A percentile compares a stretch with the other conserved stretches of the same genome.
phyloP scores from a whole-genome alignment of 2,329 filamentous ascomycete genomes.

The Tricladium varicosporioides region DNA sequence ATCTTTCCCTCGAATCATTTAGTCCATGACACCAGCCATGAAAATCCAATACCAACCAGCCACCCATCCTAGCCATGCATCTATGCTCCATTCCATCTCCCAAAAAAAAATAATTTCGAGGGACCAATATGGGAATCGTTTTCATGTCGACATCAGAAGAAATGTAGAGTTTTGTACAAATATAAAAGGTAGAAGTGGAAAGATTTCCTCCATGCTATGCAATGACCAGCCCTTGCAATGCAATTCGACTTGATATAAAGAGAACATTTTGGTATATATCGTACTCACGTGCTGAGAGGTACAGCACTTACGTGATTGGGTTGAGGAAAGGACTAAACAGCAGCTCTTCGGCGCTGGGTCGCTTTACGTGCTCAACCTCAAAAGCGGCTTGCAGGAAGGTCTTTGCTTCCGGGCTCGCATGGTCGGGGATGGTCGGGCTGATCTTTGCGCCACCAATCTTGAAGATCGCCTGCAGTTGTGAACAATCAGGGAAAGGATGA shows the following conservation, averaged over 20 bases:
- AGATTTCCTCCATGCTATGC: conserved; percentile 20
- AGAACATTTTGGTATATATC: too few relatives aligned
- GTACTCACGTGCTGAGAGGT: background rate
- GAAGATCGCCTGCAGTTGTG: conserved; percentile 96
- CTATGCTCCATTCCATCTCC: background rate
- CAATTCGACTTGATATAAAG: conserved; percentile 4
- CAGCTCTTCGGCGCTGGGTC: conserved; percentile 89
- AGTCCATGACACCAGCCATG: too few relatives aligned
- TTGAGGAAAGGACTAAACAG: conserved; percentile 80
- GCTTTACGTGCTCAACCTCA: conserved; percentile 89
- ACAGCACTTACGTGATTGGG: conserved; percentile 54
- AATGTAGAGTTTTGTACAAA: conserved; percentile 11
- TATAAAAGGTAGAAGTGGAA: background rate
- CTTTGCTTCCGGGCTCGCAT: conserved; percentile 79
- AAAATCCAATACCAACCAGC: too few relatives aligned
- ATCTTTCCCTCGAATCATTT: too few relatives aligned
- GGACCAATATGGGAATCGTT: background rate
- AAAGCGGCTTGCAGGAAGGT: conserved; percentile 86
- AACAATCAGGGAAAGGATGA: conserved; percentile 95
- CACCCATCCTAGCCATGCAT: too few relatives aligned
- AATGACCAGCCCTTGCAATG: conserved; percentile 25
- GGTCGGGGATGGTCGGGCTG: conserved; percentile 82
- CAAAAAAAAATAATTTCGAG: too few relatives aligned
- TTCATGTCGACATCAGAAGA: conserved; percentile 15
- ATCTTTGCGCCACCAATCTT: conserved; percentile 91